Conservation (phyloP, 108 stramenopile species). For the Nannochloropsis salina region DNA sequence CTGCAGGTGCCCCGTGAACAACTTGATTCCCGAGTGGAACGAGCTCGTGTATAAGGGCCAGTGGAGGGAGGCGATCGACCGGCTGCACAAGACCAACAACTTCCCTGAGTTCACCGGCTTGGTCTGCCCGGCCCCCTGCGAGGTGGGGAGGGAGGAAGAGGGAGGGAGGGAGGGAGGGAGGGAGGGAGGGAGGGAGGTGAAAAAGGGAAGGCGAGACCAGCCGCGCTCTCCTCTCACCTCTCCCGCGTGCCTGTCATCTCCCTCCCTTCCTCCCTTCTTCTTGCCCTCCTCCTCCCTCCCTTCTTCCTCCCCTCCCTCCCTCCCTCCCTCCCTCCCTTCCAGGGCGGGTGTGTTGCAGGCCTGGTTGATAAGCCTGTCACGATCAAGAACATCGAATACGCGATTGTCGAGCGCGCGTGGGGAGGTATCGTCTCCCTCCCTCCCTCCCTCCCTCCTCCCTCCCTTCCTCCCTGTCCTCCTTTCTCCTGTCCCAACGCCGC, state of each 20-base stretch:
- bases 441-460: too few species aligned
- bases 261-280: too few species aligned
- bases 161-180: conserved; percentile 10
- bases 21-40: conserved; percentile 96
- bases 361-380: conserved; percentile 86
- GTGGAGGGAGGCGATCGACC: conserved; percentile 85
- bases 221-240: too few species aligned
- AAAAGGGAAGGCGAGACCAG: too few species aligned
- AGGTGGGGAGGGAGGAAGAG: conserved; percentile 41
- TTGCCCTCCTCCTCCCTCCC: too few species aligned
- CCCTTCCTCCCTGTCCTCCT: too few species aligned
- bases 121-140: conserved; percentile 94
- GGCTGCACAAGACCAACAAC: conserved; percentile 91
- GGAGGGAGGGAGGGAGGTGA: background rate
- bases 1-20: conserved; percentile 93
- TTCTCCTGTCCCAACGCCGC: too few species aligned
- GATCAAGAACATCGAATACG: conserved; percentile 95
- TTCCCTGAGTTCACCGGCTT: conserved; percentile 98
- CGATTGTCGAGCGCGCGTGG: conserved; percentile 89
- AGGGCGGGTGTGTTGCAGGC: conserved; percentile 93
- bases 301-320: too few species aligned
- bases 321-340: too few species aligned
- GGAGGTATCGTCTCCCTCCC: too few species aligned
- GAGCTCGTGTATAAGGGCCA: conserved; percentile 88
- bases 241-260: too few species aligned